Evolutionary conservation across 139 green algal genomes (phyloP), one percentile per base, ranked within the genome.

Genomic region (Desmodesmus armatus): DNA sequence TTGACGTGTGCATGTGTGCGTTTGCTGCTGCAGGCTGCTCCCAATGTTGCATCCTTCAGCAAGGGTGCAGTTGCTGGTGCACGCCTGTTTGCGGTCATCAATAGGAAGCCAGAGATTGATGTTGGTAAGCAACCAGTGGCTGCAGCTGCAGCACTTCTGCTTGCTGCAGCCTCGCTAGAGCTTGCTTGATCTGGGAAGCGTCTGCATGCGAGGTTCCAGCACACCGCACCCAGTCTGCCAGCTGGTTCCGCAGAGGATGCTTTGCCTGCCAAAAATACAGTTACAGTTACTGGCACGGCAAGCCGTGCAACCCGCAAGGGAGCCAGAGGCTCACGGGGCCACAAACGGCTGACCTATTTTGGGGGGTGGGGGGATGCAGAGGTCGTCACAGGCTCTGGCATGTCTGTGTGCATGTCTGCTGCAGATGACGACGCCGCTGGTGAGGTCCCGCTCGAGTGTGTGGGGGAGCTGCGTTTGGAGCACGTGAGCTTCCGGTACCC

Each of bases 41-140:
- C 90, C 17, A 70, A 87, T 27, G 49, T 92, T 25, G 58, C 89
- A 72, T 84, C 88, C 51, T 92, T 96, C 72, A 47, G 35, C 71
- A 91, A 93, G 66, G 94, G 88, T 35, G 55, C 84, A 25, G 72
- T 83, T 5, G 89, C 94, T 0, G 94, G 89, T 11, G 90, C 49
- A 25, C 87, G 91, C 71, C 77, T 98, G 55, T 96, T 95, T 74
- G 69, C 67, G 2, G 77, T 98, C 47, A 94, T 97, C 78, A 71
- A 93, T 15, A 88, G 94, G 69, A 17, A 82, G 39, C 92, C 94
- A 0, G 58, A 39, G 11, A 96, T 96, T 41, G 63, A 90, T 69
- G 72, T 78, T 3, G n/a, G n/a, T n/a, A n/a, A n/a, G n/a, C n/a
- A n/a, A n/a, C 86, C 87, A 3, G 60, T 11, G 65, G 40, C 44